phyloP scores from a whole-genome alignment of 331 rosid genomes.

The Acacia pycnantha region DNA sequence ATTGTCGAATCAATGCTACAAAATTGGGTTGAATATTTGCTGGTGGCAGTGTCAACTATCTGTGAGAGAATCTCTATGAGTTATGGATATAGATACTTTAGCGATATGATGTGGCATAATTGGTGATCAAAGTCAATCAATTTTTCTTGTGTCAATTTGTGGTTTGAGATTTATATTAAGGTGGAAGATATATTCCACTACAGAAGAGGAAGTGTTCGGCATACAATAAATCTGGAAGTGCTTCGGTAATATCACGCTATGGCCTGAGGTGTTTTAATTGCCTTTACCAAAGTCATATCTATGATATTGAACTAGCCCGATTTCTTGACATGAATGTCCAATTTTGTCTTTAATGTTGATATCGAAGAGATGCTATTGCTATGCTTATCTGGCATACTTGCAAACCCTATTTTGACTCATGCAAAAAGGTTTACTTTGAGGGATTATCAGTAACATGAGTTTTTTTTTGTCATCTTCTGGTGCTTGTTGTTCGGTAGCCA shows the following conservation, averaged over 20 bases:
- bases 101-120: neutral
- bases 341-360: neutral
- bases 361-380: neutral
- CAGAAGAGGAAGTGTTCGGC: neutral
- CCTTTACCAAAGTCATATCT: neutral
- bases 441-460: neutral
- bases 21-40: neutral
- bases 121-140: conserved; percentile 2
- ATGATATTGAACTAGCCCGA: neutral
- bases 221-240: neutral
- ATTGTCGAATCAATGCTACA: conserved; percentile 11
- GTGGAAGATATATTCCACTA: neutral
- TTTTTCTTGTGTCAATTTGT: neutral
- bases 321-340: neutral
- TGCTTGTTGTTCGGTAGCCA: neutral
- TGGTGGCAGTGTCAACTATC: neutral
- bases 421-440: neutral
- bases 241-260: neutral
- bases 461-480: neutral
- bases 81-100: conserved; percentile 4
- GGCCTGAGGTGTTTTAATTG: neutral
- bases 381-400: neutral
- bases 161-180: conserved; percentile 1
- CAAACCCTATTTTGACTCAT: neutral
- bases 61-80: neutral